Percentiles rank a stretch among this genome's conserved stretches.
phyloP scores from a whole-genome alignment of 2,329 filamentous ascomycete species.

The Curvularia sp. region DNA sequence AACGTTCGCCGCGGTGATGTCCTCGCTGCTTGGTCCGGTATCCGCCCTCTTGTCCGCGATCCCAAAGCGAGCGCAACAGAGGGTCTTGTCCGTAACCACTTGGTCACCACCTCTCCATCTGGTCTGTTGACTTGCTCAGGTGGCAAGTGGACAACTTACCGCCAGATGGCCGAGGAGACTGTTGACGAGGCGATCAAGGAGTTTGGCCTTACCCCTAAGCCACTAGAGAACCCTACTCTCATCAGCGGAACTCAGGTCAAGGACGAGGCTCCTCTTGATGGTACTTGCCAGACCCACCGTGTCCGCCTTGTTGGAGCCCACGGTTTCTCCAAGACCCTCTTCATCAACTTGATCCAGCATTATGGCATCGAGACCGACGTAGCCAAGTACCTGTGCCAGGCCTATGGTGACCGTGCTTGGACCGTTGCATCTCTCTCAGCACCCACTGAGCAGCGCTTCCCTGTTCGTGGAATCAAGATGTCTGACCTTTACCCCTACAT shows the following conservation, averaged over 20 bases:
- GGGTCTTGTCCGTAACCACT: slow-evolving; percentile 85
- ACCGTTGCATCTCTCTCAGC: slow-evolving; percentile 81
- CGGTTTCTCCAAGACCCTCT: slow-evolving; percentile 86
- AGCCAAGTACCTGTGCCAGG: slow-evolving; percentile 83
- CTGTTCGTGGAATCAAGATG: slow-evolving; percentile 81
- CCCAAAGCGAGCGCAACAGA: slow-evolving; percentile 86
- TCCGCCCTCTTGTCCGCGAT: slow-evolving; percentile 84
- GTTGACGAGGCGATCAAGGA: slow-evolving; percentile 79
- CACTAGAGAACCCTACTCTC: slow-evolving; percentile 66
- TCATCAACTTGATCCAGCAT: slow-evolving; percentile 94
- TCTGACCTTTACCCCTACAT: slow-evolving; percentile 85
- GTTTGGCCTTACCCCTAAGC: slow-evolving; percentile 67
- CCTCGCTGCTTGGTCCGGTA: slow-evolving; percentile 89
- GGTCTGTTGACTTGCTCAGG: slow-evolving; percentile 85
- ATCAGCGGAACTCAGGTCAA: slow-evolving; percentile 75
- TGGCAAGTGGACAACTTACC: slow-evolving; percentile 92
- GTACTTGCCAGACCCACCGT: slow-evolving; percentile 81
- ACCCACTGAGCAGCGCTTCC: slow-evolving; percentile 80
- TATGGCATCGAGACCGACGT: slow-evolving; percentile 92
- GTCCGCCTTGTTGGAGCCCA: slow-evolving; percentile 84
- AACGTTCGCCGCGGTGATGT: slow-evolving; percentile 84
- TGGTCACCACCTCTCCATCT: slow-evolving; percentile 79
- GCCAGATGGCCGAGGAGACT: slow-evolving; percentile 90
- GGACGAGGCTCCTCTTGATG: slow-evolving; percentile 74
- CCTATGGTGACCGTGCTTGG: slow-evolving; percentile 94